phyloP scores from a whole-genome alignment of 345 rosid species.

The Gossypium ekmanianum region DNA sequence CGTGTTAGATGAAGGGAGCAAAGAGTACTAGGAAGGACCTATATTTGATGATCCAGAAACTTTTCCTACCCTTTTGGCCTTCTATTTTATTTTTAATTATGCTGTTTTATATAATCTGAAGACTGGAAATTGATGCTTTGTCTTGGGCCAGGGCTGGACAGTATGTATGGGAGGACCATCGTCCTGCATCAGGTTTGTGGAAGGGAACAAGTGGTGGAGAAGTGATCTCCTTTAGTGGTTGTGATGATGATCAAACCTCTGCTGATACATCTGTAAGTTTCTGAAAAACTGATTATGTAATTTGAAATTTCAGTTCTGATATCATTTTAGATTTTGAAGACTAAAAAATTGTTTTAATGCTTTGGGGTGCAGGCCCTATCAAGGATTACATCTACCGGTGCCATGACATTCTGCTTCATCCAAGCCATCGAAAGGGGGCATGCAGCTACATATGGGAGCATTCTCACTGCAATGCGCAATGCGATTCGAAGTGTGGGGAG shows the following conservation, averaged over 20 bases:
- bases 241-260: constrained; percentile 88
- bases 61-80: not conserved
- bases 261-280: constrained; percentile 81
- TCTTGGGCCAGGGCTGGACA: constrained; percentile 50
- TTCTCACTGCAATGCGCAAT: constrained; percentile 31
- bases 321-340: not conserved
- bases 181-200: constrained; percentile 76
- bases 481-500: constrained; percentile 47
- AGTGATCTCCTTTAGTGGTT: constrained; percentile 77
- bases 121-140: not conserved
- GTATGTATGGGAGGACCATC: constrained; percentile 45
- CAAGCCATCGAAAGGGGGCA: constrained; percentile 78
- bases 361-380: constrained; percentile 59
- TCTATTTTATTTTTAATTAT: not conserved
- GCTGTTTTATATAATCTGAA: not conserved
- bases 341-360: not conserved
- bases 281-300: not conserved
- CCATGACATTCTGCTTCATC: constrained; percentile 87
- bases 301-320: constrained; percentile 4
- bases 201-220: constrained; percentile 94
- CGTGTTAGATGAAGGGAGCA: not conserved
- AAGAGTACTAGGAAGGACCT: not conserved
- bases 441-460: constrained; percentile 64
- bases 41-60: not conserved
- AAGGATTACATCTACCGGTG: constrained; percentile 75